Evolutionary conservation across 495 filamentous ascomycete species (phyloP).

Genomic region (Glutinoglossum americanum): DNA sequence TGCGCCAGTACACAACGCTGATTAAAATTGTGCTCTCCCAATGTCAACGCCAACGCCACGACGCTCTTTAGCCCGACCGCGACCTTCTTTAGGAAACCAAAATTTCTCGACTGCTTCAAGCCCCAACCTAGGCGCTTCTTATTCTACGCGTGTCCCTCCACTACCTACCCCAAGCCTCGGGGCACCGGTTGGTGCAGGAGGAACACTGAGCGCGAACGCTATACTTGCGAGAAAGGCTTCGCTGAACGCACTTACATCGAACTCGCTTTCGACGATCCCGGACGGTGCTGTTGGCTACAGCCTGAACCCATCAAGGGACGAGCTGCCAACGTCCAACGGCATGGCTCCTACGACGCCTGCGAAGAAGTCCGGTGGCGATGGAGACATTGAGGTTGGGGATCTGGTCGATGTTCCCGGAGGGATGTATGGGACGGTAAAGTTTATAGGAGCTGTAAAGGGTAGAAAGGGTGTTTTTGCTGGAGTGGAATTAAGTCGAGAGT

Average conservation of each 20-base stretch:
- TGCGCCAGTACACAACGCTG: neutral
- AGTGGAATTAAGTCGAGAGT: conserved; percentile 74
- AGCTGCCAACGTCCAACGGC: neutral
- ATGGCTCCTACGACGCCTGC: conserved; percentile 8
- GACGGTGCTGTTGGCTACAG: neutral
- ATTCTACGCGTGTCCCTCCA: neutral
- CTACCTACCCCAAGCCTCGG: neutral
- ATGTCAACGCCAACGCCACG: conserved; percentile 4
- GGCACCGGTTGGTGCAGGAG: neutral
- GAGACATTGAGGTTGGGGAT: conserved; percentile 62
- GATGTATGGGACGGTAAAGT: conserved; percentile 81
- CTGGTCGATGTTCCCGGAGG: conserved; percentile 83
- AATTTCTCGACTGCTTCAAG: conserved; percentile 1
- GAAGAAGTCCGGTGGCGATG: conserved; percentile 12
- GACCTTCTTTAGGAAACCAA: conserved; percentile 3
- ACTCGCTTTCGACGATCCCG: neutral
- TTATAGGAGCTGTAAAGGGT: conserved; percentile 66
- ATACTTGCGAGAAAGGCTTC: conserved; percentile 5
- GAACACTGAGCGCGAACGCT: neutral
- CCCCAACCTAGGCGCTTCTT: conserved; percentile 3
- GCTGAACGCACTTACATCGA: conserved; percentile 2
- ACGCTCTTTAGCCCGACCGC: neutral
- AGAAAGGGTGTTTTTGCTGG: conserved; percentile 86
- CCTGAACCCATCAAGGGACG: neutral
- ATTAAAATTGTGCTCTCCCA: neutral